Conservation (phyloP, 192 early-diverging fungal species). For the Umbelopsis vinacea region DNA sequence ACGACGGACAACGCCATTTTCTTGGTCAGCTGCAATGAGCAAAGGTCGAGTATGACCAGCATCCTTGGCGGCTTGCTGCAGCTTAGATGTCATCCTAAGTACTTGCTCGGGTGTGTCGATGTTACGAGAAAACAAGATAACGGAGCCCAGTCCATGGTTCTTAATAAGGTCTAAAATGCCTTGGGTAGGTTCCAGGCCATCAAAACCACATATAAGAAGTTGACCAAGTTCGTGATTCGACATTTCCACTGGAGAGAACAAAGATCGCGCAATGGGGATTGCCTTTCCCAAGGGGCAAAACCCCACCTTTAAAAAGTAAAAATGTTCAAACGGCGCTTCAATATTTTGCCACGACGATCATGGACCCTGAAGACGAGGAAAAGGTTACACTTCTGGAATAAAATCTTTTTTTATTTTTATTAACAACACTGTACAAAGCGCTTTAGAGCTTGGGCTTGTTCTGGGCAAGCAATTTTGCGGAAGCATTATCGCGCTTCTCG, state of each 20-base stretch:
- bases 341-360: background rate
- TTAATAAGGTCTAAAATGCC: conserved; percentile 43
- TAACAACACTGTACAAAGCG: background rate
- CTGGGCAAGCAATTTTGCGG: background rate
- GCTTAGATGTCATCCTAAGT: conserved; percentile 19
- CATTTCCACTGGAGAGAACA: background rate
- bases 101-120: conserved; percentile 38
- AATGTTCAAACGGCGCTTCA: conserved; percentile 4
- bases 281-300: background rate
- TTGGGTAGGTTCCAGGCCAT: conserved; percentile 35
- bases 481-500: background rate
- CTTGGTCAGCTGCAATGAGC: conserved; percentile 44
- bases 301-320: background rate
- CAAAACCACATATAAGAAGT: conserved; percentile 41
- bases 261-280: background rate
- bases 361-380: background rate
- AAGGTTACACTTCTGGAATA: background rate
- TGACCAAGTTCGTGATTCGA: conserved; percentile 30
- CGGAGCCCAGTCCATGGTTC: conserved; percentile 37
- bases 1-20: conserved; percentile 48
- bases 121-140: conserved; percentile 47
- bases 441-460: conserved; percentile 7
- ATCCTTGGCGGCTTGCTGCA: conserved; percentile 38
- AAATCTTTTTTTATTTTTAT: background rate
- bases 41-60: conserved; percentile 39